Evolutionary conservation across 192 early-diverging fungal genomes (phyloP), one percentile per base, ranked within the genome.

Genomic region (Coemansia sp.): DNA sequence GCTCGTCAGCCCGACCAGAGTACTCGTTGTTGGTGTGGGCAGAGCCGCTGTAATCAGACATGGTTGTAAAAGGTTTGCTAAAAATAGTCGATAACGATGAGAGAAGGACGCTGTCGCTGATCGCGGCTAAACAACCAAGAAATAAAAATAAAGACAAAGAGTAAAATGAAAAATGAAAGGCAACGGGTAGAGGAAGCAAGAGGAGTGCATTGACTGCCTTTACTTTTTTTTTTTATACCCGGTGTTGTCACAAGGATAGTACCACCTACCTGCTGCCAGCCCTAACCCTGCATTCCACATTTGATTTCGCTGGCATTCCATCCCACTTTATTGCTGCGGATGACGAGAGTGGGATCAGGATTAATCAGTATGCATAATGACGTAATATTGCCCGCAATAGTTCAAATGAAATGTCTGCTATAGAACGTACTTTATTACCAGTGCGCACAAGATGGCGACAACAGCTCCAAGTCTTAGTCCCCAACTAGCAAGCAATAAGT

Each of bases 31-130:
- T 43, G 11, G 9, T 63, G 20, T 64, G 49, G 35, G 38, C 27
- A 53, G 29, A 53, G 53, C 54, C 54, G 64, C 40, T 37, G 64
- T 39, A 54, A 35, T 51, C 64, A 65, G 49, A 65, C 64, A 65
- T 65, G 47, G 14, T n/a, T n/a, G n/a, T n/a, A n/a, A n/a, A n/a
- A n/a, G n/a, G n/a, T n/a, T n/a, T n/a, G n/a, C 22, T 6, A 63
- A 64, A 35, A 11, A 22, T 38, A 36, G 9, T 11, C 41, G 41
- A 2, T n/a, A 42, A 14, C 10, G 41, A 42, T 2, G 19, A 56
- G 14, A 56, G 31, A 35, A 32, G 7, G 17, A 58, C 17, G 9
- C 6, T 20, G 56, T 17, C 29, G 27, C 14, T 17, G 51, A 29
- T 17, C 27, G 51, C 51, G 15, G 14, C 0, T 31, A 53, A 53